Evolutionary conservation across 1,284 basidiomycete genomes (phyloP), one percentile per base, ranked within the genome.

Genomic region (Neotropicomus parvogracilis): DNA sequence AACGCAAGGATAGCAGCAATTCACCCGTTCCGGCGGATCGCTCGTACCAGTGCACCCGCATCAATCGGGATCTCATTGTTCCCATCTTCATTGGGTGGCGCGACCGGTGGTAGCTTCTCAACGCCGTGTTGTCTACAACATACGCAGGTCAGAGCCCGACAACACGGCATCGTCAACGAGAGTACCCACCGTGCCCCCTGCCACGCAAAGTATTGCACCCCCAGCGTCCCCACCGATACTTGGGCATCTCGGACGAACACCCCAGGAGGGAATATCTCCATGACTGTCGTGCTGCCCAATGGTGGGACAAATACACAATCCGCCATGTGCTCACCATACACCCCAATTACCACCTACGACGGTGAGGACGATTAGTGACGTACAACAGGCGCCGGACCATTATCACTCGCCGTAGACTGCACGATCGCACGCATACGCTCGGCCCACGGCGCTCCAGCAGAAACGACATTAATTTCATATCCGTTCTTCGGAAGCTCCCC

Each of bases 241-340:
- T 85, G 80, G 56, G 81, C 79, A 59, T 91, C 87, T 40, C 76
- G 75, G n/a, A 78, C 74, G 63, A 89, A 93, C n/a, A 76, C 77
- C 4, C 77, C 75, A 26, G 78, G 68, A 14, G 82, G 85, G 71
- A 91, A 93, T 63, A 94, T 77, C 68, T 95, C 91, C 71, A 94
- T 81, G 24, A 87, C 60, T 3, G 79, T 78, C n/a, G 80, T 69
- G 31, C 73, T 72, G 5, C 70, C 64, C 11, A 77, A 75, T 1
- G 79, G 80, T 36, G 76, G 76, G 78, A 92, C 82, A 70, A 84
- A 91, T 8, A 86, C 65, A 36, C 79, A 69, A 58, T 91, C 87
- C 37, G 86, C 75, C 36, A 93, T 74, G 44, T 88, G 83, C 45
- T 77, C 69, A 0, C 89, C 87, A 58, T 86, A 78, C 4, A 85